These are phyloP conservation scores for Trichoderma cornu-damae DNA, from an alignment of 2,329 filamentous ascomycete genomes.

Conservation along the genomic window DNA sequence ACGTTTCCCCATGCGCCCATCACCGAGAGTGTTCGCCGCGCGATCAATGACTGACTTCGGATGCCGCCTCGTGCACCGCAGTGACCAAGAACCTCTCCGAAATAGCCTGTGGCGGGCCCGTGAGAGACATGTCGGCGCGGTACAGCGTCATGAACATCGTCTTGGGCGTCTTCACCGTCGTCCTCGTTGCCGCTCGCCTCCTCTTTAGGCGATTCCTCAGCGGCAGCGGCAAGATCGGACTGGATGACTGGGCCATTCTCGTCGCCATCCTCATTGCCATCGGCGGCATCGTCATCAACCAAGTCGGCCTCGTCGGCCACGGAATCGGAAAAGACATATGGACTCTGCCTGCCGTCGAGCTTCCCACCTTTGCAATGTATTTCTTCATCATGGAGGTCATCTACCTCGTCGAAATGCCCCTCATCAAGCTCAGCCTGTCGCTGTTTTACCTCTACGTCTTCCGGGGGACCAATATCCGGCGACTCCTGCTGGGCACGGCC, in stretches of 20 bases:
- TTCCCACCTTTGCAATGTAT: conserved; percentile 26
- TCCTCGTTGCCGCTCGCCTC: conserved; percentile 21
- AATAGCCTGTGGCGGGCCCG: conserved; percentile 3
- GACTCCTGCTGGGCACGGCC: conserved; percentile 32
- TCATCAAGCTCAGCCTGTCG: conserved; percentile 39
- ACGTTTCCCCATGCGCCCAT: background rate
- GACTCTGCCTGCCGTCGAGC: conserved; percentile 27
- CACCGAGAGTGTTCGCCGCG: too few species aligned
- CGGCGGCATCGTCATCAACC: conserved; percentile 24
- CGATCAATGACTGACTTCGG: background rate
- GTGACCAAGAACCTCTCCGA: conserved; percentile 14
- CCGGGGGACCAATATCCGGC: conserved; percentile 27
- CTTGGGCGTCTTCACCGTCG: conserved; percentile 21
- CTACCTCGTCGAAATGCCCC: conserved; percentile 36
- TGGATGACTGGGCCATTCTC: conserved; percentile 30
- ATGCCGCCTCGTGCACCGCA: background rate
- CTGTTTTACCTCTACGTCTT: conserved; percentile 43
- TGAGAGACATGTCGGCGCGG: background rate
- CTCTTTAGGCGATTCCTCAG: conserved; percentile 25
- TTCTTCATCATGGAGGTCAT: conserved; percentile 35
- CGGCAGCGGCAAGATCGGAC: conserved; percentile 29
- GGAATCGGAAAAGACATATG: conserved; percentile 33
- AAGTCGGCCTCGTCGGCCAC: conserved; percentile 24
- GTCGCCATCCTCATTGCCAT: conserved; percentile 23
- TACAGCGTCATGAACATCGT: conserved; percentile 18